Conservation (phyloP, 139 green algal species). For the Spirogloea muscicola region DNA sequence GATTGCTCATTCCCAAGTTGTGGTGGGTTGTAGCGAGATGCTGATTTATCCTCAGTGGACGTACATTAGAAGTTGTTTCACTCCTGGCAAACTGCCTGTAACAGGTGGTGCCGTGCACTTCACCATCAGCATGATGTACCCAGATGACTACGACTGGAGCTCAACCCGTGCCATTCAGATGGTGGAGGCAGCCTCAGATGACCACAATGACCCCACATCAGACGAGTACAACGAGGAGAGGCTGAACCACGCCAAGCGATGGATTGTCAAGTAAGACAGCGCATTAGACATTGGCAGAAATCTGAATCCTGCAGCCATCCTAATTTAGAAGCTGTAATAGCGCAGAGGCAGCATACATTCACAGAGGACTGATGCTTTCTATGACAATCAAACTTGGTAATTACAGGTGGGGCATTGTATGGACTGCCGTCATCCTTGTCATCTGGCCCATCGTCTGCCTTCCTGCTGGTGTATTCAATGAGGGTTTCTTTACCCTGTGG, state of each 20-base stretch:
- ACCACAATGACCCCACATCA: constrained; percentile 1
- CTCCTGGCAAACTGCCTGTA: too few species aligned
- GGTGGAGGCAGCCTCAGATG: neutral
- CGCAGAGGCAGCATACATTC: too few species aligned
- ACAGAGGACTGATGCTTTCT: constrained; percentile 3
- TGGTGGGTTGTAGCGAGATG: too few species aligned
- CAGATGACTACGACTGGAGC: constrained; percentile 17
- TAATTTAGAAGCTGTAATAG: too few species aligned
- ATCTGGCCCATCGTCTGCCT: constrained; percentile 68
- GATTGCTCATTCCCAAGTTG: too few species aligned
- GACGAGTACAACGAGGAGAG: constrained; percentile 30
- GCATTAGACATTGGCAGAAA: too few species aligned
- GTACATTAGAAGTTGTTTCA: too few species aligned
- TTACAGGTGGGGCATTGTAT: constrained; percentile 49
- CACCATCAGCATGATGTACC: constrained; percentile 7
- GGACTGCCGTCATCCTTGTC: constrained; percentile 62
- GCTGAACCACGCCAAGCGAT: constrained; percentile 34
- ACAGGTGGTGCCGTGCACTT: constrained; percentile 9
- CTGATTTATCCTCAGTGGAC: too few species aligned
- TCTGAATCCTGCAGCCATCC: too few species aligned
- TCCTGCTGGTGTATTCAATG: constrained; percentile 62
- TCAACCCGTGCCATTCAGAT: constrained; percentile 18
- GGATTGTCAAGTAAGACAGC: constrained; percentile 49
- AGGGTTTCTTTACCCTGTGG: constrained; percentile 73
- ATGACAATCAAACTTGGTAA: neutral